These are phyloP conservation scores for Paracoccidioides brasiliensis DNA, from an alignment of 2,329 filamentous ascomycete genomes.

Conservation along the genomic window DNA sequence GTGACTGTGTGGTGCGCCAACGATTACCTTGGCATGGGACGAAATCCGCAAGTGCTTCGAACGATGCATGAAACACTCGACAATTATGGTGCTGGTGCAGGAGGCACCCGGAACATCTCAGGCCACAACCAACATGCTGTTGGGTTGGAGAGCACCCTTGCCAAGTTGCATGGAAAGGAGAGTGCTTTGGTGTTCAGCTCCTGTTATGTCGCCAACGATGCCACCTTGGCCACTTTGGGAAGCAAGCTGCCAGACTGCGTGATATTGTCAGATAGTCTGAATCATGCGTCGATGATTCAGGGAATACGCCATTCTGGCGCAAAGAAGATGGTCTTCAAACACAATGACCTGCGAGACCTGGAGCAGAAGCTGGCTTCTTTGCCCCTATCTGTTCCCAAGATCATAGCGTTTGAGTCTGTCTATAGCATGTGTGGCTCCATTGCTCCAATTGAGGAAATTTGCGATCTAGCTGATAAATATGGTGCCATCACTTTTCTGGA, in stretches of 20 bases:
- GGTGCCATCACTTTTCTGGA: conserved; percentile 95
- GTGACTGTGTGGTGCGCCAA: conserved; percentile 99
- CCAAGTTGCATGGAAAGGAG: conserved; percentile 83
- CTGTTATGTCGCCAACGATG: conserved; percentile 97
- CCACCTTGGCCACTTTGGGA: conserved; percentile 88
- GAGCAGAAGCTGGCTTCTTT: conserved; percentile 85
- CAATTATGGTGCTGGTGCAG: conserved; percentile 86
- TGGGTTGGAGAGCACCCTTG: conserved; percentile 64
- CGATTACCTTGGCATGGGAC: conserved; percentile 96
- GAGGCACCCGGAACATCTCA: conserved; percentile 93
- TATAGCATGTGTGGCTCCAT: conserved; percentile 99
- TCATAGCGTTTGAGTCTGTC: conserved; percentile 96
- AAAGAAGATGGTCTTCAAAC: conserved; percentile 96
- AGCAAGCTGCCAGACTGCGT: conserved; percentile 95
- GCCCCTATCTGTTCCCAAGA: conserved; percentile 76
- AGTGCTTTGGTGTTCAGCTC: conserved; percentile 89
- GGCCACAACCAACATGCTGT: conserved; percentile 95
- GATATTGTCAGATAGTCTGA: conserved; percentile 92
- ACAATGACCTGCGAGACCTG: conserved; percentile 88
- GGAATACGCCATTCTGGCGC: conserved; percentile 95
- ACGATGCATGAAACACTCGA: conserved; percentile 93
- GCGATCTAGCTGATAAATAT: conserved; percentile 93
- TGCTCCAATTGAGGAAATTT: conserved; percentile 89
- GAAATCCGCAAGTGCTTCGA: conserved; percentile 73
- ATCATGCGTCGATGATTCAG: conserved; percentile 99